Conservation (phyloP, 805 yeast species). For the Tetrapisispora phaffii region DNA sequence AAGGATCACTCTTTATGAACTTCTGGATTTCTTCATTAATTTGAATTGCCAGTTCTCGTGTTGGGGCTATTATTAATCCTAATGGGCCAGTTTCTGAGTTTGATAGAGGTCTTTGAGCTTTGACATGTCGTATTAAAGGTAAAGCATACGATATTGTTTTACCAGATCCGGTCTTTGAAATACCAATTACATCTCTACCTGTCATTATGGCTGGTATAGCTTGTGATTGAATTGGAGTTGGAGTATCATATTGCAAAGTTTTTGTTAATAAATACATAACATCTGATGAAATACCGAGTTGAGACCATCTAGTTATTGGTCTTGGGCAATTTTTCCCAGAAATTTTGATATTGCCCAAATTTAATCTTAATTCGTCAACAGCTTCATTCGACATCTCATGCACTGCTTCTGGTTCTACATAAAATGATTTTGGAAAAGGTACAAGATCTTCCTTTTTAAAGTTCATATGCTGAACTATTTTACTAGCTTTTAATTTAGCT, state of each 20-base stretch:
- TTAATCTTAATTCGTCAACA: constrained; percentile 42
- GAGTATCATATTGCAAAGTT: constrained; percentile 43
- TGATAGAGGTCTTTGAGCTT: constrained; percentile 51
- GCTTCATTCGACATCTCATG: constrained; percentile 42
- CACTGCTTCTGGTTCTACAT: constrained; percentile 45
- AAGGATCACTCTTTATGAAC: constrained; percentile 33
- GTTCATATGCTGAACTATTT: constrained; percentile 22
- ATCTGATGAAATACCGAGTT: constrained; percentile 62
- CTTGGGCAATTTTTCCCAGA: constrained; percentile 47
- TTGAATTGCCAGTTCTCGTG: constrained; percentile 85
- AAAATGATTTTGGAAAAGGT: constrained; percentile 53
- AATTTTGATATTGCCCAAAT: constrained; percentile 56
- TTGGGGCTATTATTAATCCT: constrained; percentile 77
- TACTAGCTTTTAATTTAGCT: constrained; percentile 33
- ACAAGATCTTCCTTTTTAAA: constrained; percentile 32
- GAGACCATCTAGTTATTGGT: constrained; percentile 73
- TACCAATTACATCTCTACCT: constrained; percentile 84
- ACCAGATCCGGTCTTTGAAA: constrained; percentile 95
- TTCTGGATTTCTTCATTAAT: constrained; percentile 56
- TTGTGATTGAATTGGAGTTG: constrained; percentile 86
- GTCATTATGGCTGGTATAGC: constrained; percentile 85
- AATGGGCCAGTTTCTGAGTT: constrained; percentile 58
- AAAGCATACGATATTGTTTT: constrained; percentile 82
- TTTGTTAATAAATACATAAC: constrained; percentile 44
- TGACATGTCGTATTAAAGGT: constrained; percentile 76